Percentiles rank a stretch among this genome's conserved stretches.
Conservation (phyloP, 345 rosid genomes). For the Pugionium cornutum region DNA sequence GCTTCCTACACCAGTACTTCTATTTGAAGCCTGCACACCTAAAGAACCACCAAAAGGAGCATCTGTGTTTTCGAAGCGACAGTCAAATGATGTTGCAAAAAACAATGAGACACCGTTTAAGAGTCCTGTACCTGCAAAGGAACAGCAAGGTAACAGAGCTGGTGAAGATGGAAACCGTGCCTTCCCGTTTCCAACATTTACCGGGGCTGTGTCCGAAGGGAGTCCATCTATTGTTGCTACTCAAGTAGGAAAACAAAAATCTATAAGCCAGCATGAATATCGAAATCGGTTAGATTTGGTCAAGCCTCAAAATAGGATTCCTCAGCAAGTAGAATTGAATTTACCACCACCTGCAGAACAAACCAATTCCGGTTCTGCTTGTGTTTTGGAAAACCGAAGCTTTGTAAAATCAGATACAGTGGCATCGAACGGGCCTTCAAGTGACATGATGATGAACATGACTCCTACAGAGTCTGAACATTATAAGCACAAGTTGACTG, state of each 20-base stretch:
- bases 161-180: conserved; percentile 45
- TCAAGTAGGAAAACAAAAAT: conserved; percentile 41
- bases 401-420: conserved; percentile 44
- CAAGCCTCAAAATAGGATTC: conserved; percentile 54
- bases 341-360: conserved; percentile 62
- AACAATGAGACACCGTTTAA: conserved; percentile 43
- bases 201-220: conserved; percentile 45
- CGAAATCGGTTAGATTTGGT: conserved; percentile 40
- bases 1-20: conserved; percentile 75
- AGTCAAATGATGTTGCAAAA: conserved; percentile 35
- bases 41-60: conserved; percentile 45
- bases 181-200: conserved; percentile 42
- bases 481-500: conserved; percentile 47
- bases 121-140: conserved; percentile 40
- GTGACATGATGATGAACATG: conserved; percentile 45
- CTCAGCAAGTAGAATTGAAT: conserved; percentile 75
- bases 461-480: conserved; percentile 44
- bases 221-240: conserved; percentile 43
- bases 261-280: conserved; percentile 43
- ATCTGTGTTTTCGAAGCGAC: conserved; percentile 41
- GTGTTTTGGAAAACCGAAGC: conserved; percentile 42
- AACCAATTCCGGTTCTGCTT: conserved; percentile 44
- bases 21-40: conserved; percentile 47
- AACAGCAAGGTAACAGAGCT: conserved; percentile 35
- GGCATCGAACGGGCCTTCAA: conserved; percentile 43